Percentiles rank a stretch among this genome's conserved stretches.
Conservation (phyloP, 805 yeast species). For the Blastobotrys attinorum region DNA sequence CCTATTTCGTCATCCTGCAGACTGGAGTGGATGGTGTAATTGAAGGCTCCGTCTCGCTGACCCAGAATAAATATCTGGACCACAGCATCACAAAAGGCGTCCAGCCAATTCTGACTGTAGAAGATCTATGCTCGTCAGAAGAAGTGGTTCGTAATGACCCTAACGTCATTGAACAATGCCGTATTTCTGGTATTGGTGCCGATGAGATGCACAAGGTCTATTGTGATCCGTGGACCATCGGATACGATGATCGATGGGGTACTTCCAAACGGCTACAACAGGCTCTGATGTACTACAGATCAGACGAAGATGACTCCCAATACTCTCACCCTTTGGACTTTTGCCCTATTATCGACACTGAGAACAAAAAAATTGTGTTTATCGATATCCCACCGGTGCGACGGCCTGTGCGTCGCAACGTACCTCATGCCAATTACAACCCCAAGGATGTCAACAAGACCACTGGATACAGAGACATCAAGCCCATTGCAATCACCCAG, state of each 20-base stretch:
- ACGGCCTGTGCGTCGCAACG: slow-evolving; percentile 57
- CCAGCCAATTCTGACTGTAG: slow-evolving; percentile 69
- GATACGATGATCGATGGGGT: slow-evolving; percentile 74
- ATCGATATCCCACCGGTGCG: slow-evolving; percentile 72
- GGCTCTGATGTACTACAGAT: slow-evolving; percentile 71
- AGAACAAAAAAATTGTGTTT: slow-evolving; percentile 39
- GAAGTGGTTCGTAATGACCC: slow-evolving; percentile 62
- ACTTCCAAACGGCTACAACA: slow-evolving; percentile 67
- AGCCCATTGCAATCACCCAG: slow-evolving; percentile 64
- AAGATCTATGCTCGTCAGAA: slow-evolving; percentile 57
- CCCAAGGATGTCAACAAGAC: slow-evolving; percentile 55
- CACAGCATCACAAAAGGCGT: slow-evolving; percentile 47
- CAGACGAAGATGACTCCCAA: slow-evolving; percentile 62
- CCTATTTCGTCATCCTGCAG: slow-evolving; percentile 56
- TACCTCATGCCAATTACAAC: slow-evolving; percentile 60
- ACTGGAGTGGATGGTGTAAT: slow-evolving; percentile 52
- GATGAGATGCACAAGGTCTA: slow-evolving; percentile 51
- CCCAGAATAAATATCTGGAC: slow-evolving; percentile 39
- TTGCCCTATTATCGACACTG: neutral
- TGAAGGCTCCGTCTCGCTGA: slow-evolving; percentile 63
- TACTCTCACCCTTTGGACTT: slow-evolving; percentile 2
- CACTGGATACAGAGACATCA: slow-evolving; percentile 55
- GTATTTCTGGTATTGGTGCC: slow-evolving; percentile 46
- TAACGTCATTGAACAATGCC: slow-evolving; percentile 64
- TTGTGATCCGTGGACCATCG: slow-evolving; percentile 66